Evolutionary conservation across 1,139 yeast genomes (phyloP).

Genomic region (Zygosaccharomyces pseudobailii): DNA sequence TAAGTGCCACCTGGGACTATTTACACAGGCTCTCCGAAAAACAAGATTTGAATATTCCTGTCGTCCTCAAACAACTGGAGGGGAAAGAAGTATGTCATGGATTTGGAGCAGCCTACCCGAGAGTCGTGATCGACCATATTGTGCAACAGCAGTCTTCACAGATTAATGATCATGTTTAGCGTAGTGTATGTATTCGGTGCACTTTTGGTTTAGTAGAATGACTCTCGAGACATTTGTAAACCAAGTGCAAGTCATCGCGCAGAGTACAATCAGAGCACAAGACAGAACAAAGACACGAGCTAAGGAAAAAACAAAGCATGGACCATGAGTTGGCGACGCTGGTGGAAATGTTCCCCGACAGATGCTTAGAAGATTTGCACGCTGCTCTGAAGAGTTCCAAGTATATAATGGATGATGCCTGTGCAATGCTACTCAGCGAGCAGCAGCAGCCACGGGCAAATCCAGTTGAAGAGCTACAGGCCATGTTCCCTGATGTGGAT

Average conservation of each 20-base stretch:
- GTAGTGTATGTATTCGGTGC: not conserved
- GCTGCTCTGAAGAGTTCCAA: slow-evolving; percentile 20
- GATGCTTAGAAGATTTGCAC: slow-evolving; percentile 8
- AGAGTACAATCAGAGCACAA: not conserved
- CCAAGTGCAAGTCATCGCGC: not conserved
- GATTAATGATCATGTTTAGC: not conserved
- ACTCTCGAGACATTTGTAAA: not conserved
- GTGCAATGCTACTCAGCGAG: slow-evolving; percentile 26
- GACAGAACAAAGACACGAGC: too few relatives aligned
- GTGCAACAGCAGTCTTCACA: slow-evolving; percentile 8
- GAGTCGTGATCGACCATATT: slow-evolving; percentile 43
- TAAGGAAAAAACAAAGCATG: not conserved
- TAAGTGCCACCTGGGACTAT: slow-evolving; percentile 83
- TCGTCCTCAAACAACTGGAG: slow-evolving; percentile 52
- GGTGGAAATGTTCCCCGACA: slow-evolving; percentile 23
- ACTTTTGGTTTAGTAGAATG: not conserved
- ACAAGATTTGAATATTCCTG: slow-evolving; percentile 52
- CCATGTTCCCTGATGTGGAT: slow-evolving; percentile 17
- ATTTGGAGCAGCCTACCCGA: slow-evolving; percentile 73
- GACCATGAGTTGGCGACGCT: slow-evolving; percentile 6
- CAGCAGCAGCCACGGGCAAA: slow-evolving; percentile 3
- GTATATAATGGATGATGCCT: slow-evolving; percentile 25
- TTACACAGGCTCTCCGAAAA: slow-evolving; percentile 44
- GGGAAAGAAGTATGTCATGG: slow-evolving; percentile 79
- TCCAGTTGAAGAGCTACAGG: slow-evolving; percentile 8